These are phyloP conservation scores for Hyphopichia pseudoburtonii DNA, from an alignment of 1,139 yeast species.

Conservation along the genomic window DNA sequence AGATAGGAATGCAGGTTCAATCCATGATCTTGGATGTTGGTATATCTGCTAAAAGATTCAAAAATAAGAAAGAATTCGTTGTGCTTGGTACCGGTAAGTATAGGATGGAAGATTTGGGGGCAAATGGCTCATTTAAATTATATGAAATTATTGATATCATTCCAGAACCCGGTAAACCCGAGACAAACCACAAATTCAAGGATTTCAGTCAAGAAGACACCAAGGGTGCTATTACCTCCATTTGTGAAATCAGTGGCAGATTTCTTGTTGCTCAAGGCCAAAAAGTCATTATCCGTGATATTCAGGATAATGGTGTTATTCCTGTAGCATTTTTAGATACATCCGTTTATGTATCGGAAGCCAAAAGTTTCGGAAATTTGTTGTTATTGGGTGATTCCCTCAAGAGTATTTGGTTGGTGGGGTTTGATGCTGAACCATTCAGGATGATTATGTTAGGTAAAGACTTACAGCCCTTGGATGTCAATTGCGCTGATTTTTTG, in stretches of 20 bases:
- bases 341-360: slow-evolving; percentile 73
- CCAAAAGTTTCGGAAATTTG: slow-evolving; percentile 81
- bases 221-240: slow-evolving; percentile 80
- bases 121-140: slow-evolving; percentile 77
- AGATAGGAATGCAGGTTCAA: slow-evolving; percentile 60
- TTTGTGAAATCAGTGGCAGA: slow-evolving; percentile 82
- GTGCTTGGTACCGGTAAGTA: slow-evolving; percentile 78
- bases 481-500: slow-evolving; percentile 69
- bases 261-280: slow-evolving; percentile 88
- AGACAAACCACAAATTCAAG: slow-evolving; percentile 76
- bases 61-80: slow-evolving; percentile 64
- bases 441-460: slow-evolving; percentile 79
- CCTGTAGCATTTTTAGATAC: slow-evolving; percentile 95
- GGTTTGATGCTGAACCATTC: slow-evolving; percentile 95
- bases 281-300: slow-evolving; percentile 75
- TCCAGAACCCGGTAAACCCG: slow-evolving; percentile 89
- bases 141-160: slow-evolving; percentile 80
- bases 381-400: slow-evolving; percentile 76
- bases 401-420: slow-evolving; percentile 79
- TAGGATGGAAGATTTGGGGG: slow-evolving; percentile 79
- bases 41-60: slow-evolving; percentile 47
- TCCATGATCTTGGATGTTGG: slow-evolving; percentile 59
- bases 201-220: slow-evolving; percentile 74
- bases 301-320: slow-evolving; percentile 79
- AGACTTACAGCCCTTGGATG: slow-evolving; percentile 64